These are phyloP conservation scores for Beauveria pseudobassiana DNA, from an alignment of 2,329 filamentous ascomycete genomes.

Conservation along the genomic window DNA sequence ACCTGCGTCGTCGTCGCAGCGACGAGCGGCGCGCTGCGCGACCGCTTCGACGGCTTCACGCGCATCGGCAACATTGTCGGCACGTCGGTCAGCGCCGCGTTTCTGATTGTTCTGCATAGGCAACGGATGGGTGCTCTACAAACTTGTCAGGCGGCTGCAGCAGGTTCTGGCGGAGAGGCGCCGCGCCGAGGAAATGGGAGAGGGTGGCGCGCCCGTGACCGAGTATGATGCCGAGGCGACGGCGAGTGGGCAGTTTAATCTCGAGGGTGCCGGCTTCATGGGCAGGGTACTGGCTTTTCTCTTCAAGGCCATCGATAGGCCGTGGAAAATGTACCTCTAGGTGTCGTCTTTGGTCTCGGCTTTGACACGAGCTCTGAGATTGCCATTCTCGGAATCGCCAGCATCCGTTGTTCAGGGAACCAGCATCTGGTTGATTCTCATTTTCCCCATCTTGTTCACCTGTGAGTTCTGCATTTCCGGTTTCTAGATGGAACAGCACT, in stretches of 20 bases:
- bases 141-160: constrained; percentile 62
- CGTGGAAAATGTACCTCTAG: constrained; percentile 95
- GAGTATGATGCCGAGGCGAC: constrained; percentile 22
- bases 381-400: constrained; percentile 82
- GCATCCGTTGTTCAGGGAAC: constrained; percentile 79
- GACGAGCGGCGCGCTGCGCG: constrained; percentile 74
- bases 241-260: constrained; percentile 47
- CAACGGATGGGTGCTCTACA: constrained; percentile 79
- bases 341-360: constrained; percentile 81
- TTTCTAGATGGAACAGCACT: neutral
- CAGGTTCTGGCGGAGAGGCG: constrained; percentile 42
- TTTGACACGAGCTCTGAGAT: constrained; percentile 96
- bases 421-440: constrained; percentile 85
- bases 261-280: constrained; percentile 72
- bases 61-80: constrained; percentile 83
- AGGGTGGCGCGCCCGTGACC: constrained; percentile 20
- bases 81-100: constrained; percentile 74
- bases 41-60: constrained; percentile 73
- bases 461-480: constrained; percentile 35
- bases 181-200: constrained; percentile 17
- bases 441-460: constrained; percentile 87
- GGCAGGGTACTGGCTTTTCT: constrained; percentile 63
- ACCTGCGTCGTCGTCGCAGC: constrained; percentile 90
- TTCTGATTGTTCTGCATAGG: constrained; percentile 75
- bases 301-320: constrained; percentile 65